Base-by-base conservation (phyloP, 202 grass and related monocot genomes). In the Carex arenaria region DNA sequence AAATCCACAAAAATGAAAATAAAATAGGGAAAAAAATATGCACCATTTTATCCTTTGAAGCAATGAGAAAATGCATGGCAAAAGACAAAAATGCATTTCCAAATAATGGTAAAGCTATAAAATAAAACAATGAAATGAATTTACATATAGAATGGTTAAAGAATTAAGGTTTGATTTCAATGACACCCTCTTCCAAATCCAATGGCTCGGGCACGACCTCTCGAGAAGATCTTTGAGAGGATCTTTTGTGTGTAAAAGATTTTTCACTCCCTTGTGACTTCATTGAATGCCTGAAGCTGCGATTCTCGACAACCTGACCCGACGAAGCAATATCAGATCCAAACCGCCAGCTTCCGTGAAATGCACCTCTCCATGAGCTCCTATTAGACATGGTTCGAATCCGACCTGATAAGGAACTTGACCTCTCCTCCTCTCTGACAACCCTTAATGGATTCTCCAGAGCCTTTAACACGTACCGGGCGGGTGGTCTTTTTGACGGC, bases 361-460 rank as follows among this genome's bases (percentile, higher is more conserved):
- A 88, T 49, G 84, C 81, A 20, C 87, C 87, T 47, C 83, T 90
- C 94, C 92, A 97, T 0, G 95, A 98, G 63, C 95, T 90, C 12
- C 88, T 83, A 36, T 81, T 91, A 47, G 95, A 98, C 70, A 90
- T 82, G 49, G 82, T 90, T 67, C 80, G 61, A 18, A 92, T 77
- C 36, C 86, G 85, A 61, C 83, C 79, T 0, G 91, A 91, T 34
- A 66, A 89, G 49, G 88, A 92, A 15, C 55, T 61, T 6, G 78
- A 78, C 20, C 60, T 81, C 59, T 81, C 88, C 23, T 72, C 86
- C 36, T 81, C 88, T 74, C 90, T 88, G 12, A 88, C 86, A 10
- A 98, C 83, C 60, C 84, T 93, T 13, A 90, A 83, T 12, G 95
- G 95, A 61, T 81, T 95, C 86, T 98, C 89, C 8, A 98, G 74